Evolutionary conservation across 495 filamentous ascomycete genomes (phyloP).

Genomic region (Penicillium fimorum): DNA sequence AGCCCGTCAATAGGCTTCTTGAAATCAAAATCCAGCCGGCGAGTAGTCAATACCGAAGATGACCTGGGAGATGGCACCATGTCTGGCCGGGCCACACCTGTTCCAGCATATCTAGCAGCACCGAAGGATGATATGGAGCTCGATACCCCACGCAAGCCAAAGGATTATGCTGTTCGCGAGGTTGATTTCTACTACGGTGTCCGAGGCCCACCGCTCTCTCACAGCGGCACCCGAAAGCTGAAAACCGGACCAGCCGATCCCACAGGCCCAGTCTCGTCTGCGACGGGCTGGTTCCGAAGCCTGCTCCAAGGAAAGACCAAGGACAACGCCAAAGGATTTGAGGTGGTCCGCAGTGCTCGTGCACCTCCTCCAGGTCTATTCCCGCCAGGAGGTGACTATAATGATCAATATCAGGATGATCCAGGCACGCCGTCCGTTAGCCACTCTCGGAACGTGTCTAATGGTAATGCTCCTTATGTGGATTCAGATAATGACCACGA

Average conservation of each 20-base stretch:
- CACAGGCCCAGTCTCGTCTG: conserved; percentile 81
- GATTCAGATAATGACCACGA: conserved; percentile 46
- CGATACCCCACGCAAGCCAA: conserved; percentile 51
- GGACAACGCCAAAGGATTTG: conserved; percentile 90
- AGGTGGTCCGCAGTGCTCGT: conserved; percentile 85
- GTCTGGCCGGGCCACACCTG: conserved; percentile 52
- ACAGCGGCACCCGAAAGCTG: conserved; percentile 73
- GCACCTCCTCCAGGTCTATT: conserved; percentile 51
- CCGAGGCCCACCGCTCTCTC: conserved; percentile 82
- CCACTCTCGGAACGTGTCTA: conserved; percentile 33
- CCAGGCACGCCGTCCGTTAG: conserved; percentile 36
- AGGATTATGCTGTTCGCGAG: conserved; percentile 89
- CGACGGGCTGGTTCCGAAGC: conserved; percentile 81
- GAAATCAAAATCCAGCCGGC: conserved; percentile 28
- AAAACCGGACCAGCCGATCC: conserved; percentile 95
- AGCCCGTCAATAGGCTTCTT: conserved; percentile 40
- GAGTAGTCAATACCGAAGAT: conserved; percentile 35
- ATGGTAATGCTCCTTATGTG: conserved; percentile 42
- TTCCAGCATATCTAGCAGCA: conserved; percentile 50
- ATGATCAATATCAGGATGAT: conserved; percentile 58
- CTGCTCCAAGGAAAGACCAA: conserved; percentile 80
- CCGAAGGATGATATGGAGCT: conserved; percentile 55
- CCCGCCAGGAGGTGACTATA: conserved; percentile 43
- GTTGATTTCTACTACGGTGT: conserved; percentile 95
- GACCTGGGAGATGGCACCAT: conserved; percentile 47